Evolutionary conservation across 768 basidiomycete genomes (phyloP).

Genomic region (Asterophora parasitica): DNA sequence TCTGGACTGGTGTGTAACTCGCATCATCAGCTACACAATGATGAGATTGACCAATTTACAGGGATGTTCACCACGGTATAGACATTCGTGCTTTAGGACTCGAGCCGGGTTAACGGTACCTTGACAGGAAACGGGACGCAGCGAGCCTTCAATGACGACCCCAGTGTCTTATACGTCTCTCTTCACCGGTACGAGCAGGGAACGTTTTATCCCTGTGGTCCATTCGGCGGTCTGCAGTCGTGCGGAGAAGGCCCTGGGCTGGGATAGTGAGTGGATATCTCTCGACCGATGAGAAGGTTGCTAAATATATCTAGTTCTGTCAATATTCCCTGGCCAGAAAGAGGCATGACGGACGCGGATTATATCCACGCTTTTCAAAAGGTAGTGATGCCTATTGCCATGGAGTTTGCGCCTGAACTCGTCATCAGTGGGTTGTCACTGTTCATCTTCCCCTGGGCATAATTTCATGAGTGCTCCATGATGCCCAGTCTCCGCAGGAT

Average conservation of each 20-base stretch:
- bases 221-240: conserved; percentile 82
- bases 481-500: conserved; percentile 87
- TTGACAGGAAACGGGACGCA: conserved; percentile 93
- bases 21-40: conserved; percentile 3
- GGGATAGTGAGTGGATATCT: conserved; percentile 64
- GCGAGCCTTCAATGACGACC: conserved; percentile 91
- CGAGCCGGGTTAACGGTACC: background rate
- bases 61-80: conserved; percentile 87
- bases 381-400: conserved; percentile 93
- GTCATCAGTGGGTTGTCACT: conserved; percentile 73
- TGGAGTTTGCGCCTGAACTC: conserved; percentile 94
- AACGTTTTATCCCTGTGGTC: conserved; percentile 87
- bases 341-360: conserved; percentile 90
- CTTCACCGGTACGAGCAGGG: conserved; percentile 94
- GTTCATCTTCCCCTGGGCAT: background rate
- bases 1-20: conserved; percentile 78
- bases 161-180: conserved; percentile 88
- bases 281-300: conserved; percentile 4
- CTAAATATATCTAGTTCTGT: conserved; percentile 59
- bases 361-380: conserved; percentile 96
- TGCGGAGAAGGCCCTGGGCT: conserved; percentile 80
- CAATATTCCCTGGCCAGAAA: conserved; percentile 91
- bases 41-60: conserved; percentile 21
- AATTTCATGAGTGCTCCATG: background rate
- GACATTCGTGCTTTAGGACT: background rate